Evolutionary conservation across 1,139 yeast species (phyloP).

Genomic region (Maudiozyma humilis): DNA sequence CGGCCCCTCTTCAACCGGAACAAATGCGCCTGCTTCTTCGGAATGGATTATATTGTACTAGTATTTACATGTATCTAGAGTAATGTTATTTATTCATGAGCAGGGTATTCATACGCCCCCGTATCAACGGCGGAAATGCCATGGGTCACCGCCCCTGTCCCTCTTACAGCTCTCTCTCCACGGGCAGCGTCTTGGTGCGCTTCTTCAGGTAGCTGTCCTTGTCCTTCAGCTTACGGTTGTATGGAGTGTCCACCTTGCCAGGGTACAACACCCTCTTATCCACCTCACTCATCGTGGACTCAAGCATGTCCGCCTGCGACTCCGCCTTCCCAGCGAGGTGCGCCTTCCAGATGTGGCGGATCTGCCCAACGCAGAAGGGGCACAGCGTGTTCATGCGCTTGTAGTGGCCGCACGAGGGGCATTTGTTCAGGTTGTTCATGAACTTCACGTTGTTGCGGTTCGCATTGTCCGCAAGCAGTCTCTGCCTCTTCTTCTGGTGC

Average conservation of each 20-base stretch:
- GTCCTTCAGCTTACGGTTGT: conserved; percentile 42
- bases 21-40: background rate
- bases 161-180: conserved; percentile 27
- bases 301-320: conserved; percentile 10
- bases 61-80: background rate
- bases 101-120: no score
- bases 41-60: background rate
- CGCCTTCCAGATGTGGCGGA: conserved; percentile 60
- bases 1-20: no score
- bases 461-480: conserved; percentile 61
- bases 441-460: conserved; percentile 64
- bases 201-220: conserved; percentile 59
- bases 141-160: background rate
- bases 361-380: conserved; percentile 84
- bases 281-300: conserved; percentile 42
- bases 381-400: conserved; percentile 87
- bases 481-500: conserved; percentile 74
- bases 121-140: no score
- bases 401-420: conserved; percentile 92
- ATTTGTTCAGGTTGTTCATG: conserved; percentile 68
- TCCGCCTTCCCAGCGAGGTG: conserved; percentile 15
- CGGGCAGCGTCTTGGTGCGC: conserved; percentile 49
- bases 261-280: conserved; percentile 70
- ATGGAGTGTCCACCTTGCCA: conserved; percentile 52
- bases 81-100: background rate